Evolutionary conservation across 495 filamentous ascomycete species (phyloP).

Genomic region (Aspergillus sparsus): DNA sequence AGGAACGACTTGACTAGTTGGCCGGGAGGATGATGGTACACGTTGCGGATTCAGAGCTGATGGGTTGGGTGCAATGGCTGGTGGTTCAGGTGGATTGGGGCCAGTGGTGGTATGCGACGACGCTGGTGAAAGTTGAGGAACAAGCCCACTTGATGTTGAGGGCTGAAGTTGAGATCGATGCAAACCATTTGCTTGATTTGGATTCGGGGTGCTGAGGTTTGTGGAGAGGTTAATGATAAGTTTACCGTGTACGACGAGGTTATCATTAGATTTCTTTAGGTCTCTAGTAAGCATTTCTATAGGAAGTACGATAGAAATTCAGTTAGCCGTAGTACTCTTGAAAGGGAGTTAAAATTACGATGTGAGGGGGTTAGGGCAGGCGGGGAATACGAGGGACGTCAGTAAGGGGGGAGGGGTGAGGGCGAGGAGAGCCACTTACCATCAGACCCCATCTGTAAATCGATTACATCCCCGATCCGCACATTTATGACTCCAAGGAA

Average conservation of each 20-base stretch:
- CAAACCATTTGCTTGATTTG: conserved; percentile 42
- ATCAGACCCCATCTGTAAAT: conserved; percentile 84
- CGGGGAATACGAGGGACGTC: neutral
- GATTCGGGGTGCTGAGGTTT: conserved; percentile 66
- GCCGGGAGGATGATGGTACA: conserved; percentile 38
- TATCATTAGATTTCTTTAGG: conserved; percentile 97
- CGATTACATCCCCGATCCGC: conserved; percentile 88
- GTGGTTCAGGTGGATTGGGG: conserved; percentile 35
- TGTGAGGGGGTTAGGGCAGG: neutral
- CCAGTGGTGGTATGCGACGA: conserved; percentile 32
- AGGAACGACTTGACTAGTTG: conserved; percentile 31
- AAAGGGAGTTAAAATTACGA: neutral
- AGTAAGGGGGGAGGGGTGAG: conserved; percentile 2
- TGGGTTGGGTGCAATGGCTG: conserved; percentile 35
- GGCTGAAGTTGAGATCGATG: conserved; percentile 41
- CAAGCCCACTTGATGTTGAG: conserved; percentile 44
- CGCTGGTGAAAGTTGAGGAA: conserved; percentile 39
- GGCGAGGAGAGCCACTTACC: conserved; percentile 57
- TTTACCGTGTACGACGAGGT: conserved; percentile 95
- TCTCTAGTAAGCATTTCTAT: conserved; percentile 97
- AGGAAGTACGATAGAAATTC: conserved; percentile 5
- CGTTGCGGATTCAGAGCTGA: conserved; percentile 42
- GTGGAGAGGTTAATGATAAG: conserved; percentile 94
- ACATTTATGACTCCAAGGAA: conserved; percentile 98
- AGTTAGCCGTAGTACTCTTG: conserved; percentile 6